These are phyloP conservation scores for Talaromyces stipitatus DNA, from an alignment of 495 filamentous ascomycete species.

Conservation along the genomic window DNA sequence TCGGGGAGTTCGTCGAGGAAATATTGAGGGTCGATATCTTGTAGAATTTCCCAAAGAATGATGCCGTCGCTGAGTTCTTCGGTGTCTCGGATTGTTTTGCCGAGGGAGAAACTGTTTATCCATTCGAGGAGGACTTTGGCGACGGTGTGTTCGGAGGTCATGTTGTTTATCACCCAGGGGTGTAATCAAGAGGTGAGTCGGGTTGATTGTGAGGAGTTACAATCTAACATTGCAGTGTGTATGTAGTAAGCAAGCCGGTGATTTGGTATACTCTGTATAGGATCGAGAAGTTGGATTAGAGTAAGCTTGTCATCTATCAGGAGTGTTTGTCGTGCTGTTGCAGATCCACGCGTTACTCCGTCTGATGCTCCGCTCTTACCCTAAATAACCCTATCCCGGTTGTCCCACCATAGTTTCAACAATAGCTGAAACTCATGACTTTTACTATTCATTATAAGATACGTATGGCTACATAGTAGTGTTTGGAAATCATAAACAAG, in stretches of 20 bases:
- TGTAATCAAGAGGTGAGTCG: neutral
- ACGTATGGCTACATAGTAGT: no score
- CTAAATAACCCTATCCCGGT: neutral
- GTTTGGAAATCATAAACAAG: no score
- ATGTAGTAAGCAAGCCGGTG: neutral
- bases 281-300: neutral
- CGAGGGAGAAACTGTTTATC: constrained; percentile 47
- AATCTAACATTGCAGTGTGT: neutral
- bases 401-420: neutral
- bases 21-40: constrained; percentile 59
- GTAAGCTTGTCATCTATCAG: neutral
- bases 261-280: neutral
- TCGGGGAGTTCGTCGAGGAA: constrained; percentile 57
- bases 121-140: constrained; percentile 50
- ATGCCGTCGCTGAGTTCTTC: constrained; percentile 69
- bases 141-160: constrained; percentile 38
- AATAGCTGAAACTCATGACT: neutral
- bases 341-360: neutral
- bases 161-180: constrained; percentile 12
- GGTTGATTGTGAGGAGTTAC: neutral
- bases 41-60: constrained; percentile 61
- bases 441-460: no score
- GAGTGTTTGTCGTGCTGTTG: neutral
- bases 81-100: constrained; percentile 36
- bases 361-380: neutral